Percentiles rank a stretch among this genome's conserved stretches.
phyloP scores from a whole-genome alignment of 2,329 filamentous ascomycete species.

The Neopestalotiopsis sp. region DNA sequence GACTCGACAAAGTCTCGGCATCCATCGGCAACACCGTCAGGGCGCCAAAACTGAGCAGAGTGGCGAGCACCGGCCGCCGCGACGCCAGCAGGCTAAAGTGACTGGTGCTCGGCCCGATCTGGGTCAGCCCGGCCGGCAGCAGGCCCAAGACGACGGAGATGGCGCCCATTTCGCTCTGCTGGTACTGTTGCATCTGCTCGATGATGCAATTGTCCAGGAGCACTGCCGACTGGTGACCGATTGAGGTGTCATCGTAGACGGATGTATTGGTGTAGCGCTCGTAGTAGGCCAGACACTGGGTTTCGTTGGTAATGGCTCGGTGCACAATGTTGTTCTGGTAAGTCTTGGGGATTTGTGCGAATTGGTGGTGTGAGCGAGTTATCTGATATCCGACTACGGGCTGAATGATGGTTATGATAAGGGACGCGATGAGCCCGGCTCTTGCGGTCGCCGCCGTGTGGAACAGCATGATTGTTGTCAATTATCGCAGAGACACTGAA shows the following conservation, averaged over 20 bases:
- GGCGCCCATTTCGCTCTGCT: background rate
- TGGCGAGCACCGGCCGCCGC: slow-evolving; percentile 13
- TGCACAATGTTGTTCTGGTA: background rate
- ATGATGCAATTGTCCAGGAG: slow-evolving; percentile 14
- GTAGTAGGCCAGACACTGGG: background rate
- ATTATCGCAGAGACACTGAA: background rate
- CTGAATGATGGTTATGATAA: background rate
- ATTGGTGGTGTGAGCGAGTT: background rate
- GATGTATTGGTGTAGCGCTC: background rate
- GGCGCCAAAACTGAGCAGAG: slow-evolving; percentile 11
- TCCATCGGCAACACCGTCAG: background rate
- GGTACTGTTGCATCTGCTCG: background rate
- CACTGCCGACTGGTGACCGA: slow-evolving; percentile 3
- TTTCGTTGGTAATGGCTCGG: background rate
- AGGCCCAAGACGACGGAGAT: slow-evolving; percentile 7
- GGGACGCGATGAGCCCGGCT: background rate
- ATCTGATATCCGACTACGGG: background rate
- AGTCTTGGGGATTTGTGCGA: background rate
- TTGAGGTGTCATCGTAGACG: background rate
- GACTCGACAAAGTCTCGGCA: background rate
- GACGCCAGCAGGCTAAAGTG: background rate
- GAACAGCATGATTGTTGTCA: background rate
- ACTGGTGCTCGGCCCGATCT: slow-evolving; percentile 6
- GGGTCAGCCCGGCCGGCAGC: background rate
- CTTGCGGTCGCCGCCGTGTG: background rate